Conservation (phyloP, 2,329 filamentous ascomycete genomes). For the Colletotrichum lentis region DNA sequence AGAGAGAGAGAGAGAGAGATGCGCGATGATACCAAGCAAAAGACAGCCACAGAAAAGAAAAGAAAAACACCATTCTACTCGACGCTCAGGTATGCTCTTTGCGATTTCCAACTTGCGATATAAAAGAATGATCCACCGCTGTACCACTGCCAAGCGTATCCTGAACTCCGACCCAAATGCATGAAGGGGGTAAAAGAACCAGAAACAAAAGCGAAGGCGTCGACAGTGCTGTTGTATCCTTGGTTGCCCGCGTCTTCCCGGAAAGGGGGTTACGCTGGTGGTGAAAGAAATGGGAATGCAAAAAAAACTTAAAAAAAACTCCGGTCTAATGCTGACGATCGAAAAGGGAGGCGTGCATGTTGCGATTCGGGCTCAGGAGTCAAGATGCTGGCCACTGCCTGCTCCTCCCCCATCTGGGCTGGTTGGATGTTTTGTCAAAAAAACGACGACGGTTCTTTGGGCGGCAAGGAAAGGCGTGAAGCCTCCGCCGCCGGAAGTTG, state of each 20-base stretch:
- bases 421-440: neutral
- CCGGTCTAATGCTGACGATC: constrained; percentile 32
- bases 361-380: neutral
- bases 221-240: constrained; percentile 23
- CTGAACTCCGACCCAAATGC: constrained; percentile 33
- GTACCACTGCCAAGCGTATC: neutral
- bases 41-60: neutral
- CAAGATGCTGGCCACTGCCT: neutral
- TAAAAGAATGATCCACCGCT: constrained; percentile 12
- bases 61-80: neutral
- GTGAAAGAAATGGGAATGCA: neutral
- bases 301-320: too few species aligned
- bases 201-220: constrained; percentile 18
- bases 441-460: neutral
- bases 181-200: neutral
- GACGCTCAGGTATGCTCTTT: constrained; percentile 9
- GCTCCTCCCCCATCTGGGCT: too few species aligned
- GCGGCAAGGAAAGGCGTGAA: neutral
- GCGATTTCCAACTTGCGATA: neutral
- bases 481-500: neutral
- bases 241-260: neutral
- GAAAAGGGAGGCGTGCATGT: neutral
- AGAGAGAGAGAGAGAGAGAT: neutral
- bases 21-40: neutral
- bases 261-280: neutral